Percentiles rank a stretch among this genome's conserved stretches.
Evolutionary conservation across 495 filamentous ascomycete species (phyloP).

Genomic region (Penicillium nucicola): DNA sequence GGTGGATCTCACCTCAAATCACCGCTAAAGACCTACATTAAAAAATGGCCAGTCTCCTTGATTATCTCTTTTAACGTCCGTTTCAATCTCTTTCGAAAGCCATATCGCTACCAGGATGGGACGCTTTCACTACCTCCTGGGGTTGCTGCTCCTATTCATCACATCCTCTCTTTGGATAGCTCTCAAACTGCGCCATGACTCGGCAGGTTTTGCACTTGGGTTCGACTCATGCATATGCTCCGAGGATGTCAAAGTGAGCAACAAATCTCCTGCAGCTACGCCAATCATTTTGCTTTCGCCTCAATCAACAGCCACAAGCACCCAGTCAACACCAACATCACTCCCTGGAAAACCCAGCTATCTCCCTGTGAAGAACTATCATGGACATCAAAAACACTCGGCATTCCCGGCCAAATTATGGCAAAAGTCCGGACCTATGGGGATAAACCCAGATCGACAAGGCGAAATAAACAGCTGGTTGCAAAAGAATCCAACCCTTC

Average conservation of each 20-base stretch:
- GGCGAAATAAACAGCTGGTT: slow-evolving; percentile 23
- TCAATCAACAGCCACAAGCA: neutral
- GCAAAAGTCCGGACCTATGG: slow-evolving; percentile 28
- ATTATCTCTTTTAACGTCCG: neutral
- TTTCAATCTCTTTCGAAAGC: neutral
- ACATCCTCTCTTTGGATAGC: neutral
- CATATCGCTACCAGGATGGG: neutral
- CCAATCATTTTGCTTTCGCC: neutral
- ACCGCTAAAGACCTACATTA: too few relatives aligned
- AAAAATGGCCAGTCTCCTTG: neutral
- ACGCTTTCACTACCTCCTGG: neutral
- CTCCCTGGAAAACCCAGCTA: neutral
- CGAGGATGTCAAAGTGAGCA: neutral
- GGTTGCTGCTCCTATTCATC: neutral
- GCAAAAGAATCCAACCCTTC: slow-evolving; percentile 24
- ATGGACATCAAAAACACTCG: neutral
- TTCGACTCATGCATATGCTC: neutral
- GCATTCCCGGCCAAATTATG: slow-evolving; percentile 26
- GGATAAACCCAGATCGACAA: slow-evolving; percentile 7
- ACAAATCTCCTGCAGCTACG: neutral
- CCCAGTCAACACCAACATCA: neutral
- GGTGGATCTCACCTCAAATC: neutral
- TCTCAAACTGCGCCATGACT: neutral
- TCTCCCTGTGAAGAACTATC: neutral
- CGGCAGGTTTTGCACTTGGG: neutral